Evolutionary conservation across 805 yeast genomes (phyloP).

Genomic region (Candida pseudoglaebosa): DNA sequence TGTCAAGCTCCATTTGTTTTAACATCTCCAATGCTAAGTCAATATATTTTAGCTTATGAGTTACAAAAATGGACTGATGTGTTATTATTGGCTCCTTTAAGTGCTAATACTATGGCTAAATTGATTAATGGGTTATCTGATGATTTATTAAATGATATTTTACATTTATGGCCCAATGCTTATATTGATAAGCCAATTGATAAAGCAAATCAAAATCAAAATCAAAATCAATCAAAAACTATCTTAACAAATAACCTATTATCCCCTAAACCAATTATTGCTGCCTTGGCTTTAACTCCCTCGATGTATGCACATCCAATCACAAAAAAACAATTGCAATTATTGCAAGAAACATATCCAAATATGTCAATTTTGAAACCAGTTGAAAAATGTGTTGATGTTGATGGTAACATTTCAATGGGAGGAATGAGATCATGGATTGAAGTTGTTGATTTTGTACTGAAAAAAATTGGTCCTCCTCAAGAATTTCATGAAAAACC

Average conservation of each 20-base stretch:
- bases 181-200: background rate
- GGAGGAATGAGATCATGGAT: conserved; percentile 28
- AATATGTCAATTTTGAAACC: conserved; percentile 22
- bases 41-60: conserved; percentile 15
- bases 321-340: conserved; percentile 17
- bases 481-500: conserved; percentile 16
- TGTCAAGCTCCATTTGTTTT: conserved; percentile 2
- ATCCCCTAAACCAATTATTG: conserved; percentile 21
- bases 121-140: conserved; percentile 22
- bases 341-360: conserved; percentile 21
- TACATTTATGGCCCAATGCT: conserved; percentile 22
- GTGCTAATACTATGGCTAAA: conserved; percentile 25
- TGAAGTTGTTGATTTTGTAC: conserved; percentile 22
- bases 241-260: conserved; percentile 14
- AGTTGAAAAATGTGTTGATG: conserved; percentile 22
- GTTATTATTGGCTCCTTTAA: conserved; percentile 20
- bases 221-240: conserved; percentile 11
- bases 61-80: conserved; percentile 26
- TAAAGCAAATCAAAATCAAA: conserved; percentile 1
- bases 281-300: conserved; percentile 21
- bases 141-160: conserved; percentile 19
- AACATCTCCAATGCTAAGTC: conserved; percentile 11
- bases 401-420: conserved; percentile 25
- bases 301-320: conserved; percentile 26
- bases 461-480: conserved; percentile 20